phyloP scores from a whole-genome alignment of 2,329 filamentous ascomycete species.

The Phyllosticta citrichinensis region DNA sequence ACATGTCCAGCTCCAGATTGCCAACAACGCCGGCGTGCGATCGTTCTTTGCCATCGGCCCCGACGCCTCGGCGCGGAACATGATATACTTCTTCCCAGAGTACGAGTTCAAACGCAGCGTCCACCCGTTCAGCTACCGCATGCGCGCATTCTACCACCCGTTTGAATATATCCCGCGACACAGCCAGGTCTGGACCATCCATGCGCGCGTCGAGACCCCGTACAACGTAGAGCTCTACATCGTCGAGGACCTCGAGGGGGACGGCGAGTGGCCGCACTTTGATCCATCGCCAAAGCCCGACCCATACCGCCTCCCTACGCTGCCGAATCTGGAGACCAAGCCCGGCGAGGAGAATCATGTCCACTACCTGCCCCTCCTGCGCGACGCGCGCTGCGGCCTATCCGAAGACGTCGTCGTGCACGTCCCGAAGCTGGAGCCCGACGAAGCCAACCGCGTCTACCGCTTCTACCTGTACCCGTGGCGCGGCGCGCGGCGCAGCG shows the following conservation, averaged over 20 bases:
- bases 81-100: not conserved
- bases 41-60: not conserved
- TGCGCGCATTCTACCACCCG: not conserved
- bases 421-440: not conserved
- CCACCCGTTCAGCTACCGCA: not conserved
- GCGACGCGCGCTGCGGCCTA: too few species aligned
- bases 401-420: not conserved
- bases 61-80: not conserved
- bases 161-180: not conserved
- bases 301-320: too few species aligned
- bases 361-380: not conserved
- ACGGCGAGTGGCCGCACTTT: not conserved
- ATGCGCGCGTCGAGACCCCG: not conserved
- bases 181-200: not conserved
- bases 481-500: not conserved
- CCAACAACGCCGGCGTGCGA: too few species aligned
- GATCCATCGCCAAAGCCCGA: too few species aligned
- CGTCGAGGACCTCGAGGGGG: not conserved
- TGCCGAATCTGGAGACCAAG: not conserved
- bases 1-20: not conserved
- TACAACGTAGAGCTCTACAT: not conserved
- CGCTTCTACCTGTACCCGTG: not conserved
- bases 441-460: not conserved
- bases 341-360: not conserved
- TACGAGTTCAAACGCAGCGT: too few species aligned